Base-by-base conservation (phyloP, 2,329 filamentous ascomycete genomes). In the Talaromyces islandicus region DNA sequence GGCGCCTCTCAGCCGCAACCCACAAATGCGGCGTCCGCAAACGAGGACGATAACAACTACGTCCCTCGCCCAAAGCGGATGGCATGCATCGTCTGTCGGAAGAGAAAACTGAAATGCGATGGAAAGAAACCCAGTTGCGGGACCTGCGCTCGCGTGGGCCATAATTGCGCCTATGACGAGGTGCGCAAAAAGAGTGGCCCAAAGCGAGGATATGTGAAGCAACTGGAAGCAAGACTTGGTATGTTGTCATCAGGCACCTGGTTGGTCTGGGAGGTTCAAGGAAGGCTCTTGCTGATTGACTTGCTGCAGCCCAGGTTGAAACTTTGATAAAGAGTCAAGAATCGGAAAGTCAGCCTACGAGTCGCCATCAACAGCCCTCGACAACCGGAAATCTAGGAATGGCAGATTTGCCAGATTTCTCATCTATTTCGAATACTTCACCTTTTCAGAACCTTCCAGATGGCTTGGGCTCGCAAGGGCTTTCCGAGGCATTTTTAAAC, bases 181-280 rank as follows among this genome's bases (percentile, higher is more conserved):
- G 88, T 93, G 68, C 85, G 92, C 72, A 90, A 91, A 77, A 96
- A 96, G 84, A 96, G 92, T 73, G 92, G 92, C 2, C 92, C 92
- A 2, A 96, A 96, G 80, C 84, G 92, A 71, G 92, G 92, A 68
- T 96, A 97, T 72, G 92, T 96, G 63, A 96, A 96, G 80, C 88
- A 92, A 62, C 78, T 97, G 67, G 94, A 97, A 76, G 92, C 95
- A 73, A 85, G 94, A 73, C 78, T 99, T 70, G 92, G 92, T 96
- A 82, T 78, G 89, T 78, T 61, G 17, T 30, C 25, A 6, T 35
- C 11, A 35, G 14, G 12, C 14, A 35, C 32, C 53, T 29, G 43
- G 27, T 32, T 27, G 38, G 29, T 32, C 9, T 25, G 17, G 7
- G 32, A 25, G 35, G n/a, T 17, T 7, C 7, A n/a, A 56, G 30